phyloP scores from a whole-genome alignment of 1,139 yeast genomes.

The Hansenula anomala region DNA sequence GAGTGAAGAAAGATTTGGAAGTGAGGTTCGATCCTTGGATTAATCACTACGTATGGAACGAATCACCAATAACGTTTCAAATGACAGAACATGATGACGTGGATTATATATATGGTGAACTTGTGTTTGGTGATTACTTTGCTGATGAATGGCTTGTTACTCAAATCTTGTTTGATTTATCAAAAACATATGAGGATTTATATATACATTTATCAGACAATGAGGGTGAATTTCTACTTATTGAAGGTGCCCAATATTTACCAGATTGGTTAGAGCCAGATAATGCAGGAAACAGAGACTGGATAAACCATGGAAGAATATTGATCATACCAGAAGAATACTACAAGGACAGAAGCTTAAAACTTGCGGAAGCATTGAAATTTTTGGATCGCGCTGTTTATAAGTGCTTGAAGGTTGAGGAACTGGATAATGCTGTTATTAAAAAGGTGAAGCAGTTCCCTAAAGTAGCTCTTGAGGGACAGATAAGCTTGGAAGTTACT shows the following conservation, averaged over 20 bases:
- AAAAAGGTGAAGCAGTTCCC: slow-evolving; percentile 21
- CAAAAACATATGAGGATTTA: slow-evolving; percentile 30
- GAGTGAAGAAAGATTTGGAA: slow-evolving; percentile 19
- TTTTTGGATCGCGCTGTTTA: slow-evolving; percentile 28
- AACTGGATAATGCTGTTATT: slow-evolving; percentile 20
- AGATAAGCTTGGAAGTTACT: slow-evolving; percentile 10
- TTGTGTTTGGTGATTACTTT: slow-evolving; percentile 37
- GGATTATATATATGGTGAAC: slow-evolving; percentile 37
- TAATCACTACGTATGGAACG: slow-evolving; percentile 38
- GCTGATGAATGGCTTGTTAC: slow-evolving; percentile 46
- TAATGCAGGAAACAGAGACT: slow-evolving; percentile 36
- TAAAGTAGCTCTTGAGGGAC: slow-evolving; percentile 19
- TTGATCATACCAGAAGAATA: slow-evolving; percentile 31
- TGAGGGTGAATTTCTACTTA: slow-evolving; percentile 52
- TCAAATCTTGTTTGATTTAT: slow-evolving; percentile 33
- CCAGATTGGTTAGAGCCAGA: slow-evolving; percentile 43
- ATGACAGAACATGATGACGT: slow-evolving; percentile 8
- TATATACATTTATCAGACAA: slow-evolving; percentile 48
- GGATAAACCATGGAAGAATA: slow-evolving; percentile 35
- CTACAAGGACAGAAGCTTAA: slow-evolving; percentile 26
- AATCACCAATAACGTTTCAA: slow-evolving; percentile 12
- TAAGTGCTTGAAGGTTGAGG: slow-evolving; percentile 20
- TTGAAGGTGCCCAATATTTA: slow-evolving; percentile 39
- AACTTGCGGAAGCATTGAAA: slow-evolving; percentile 29
- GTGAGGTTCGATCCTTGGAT: slow-evolving; percentile 35